phyloP scores from a whole-genome alignment of 768 basidiomycete genomes.

The Coprinopsis marcescibilis region DNA sequence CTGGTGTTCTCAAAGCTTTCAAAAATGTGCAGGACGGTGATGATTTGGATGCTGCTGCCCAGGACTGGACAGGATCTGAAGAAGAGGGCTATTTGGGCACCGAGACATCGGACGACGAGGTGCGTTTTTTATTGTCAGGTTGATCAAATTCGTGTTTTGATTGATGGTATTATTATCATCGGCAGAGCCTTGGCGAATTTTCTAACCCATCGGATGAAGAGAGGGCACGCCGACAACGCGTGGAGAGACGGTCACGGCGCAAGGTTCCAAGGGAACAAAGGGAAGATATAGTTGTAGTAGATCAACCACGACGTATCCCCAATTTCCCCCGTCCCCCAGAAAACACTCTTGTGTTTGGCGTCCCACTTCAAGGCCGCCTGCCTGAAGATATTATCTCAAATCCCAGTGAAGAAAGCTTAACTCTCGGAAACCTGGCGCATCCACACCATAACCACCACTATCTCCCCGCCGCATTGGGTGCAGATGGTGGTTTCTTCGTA shows the following conservation, averaged over 20 bases:
- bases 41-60: conserved; percentile 52
- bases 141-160: neutral
- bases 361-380: conserved; percentile 31
- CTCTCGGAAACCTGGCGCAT: conserved; percentile 10
- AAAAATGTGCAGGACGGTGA: too few relatives aligned
- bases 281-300: conserved; percentile 22
- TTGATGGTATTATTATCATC: conserved; percentile 5
- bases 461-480: conserved; percentile 8
- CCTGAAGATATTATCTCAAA: conserved; percentile 74
- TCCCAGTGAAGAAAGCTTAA: conserved; percentile 72
- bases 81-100: conserved; percentile 42
- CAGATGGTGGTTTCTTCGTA: conserved; percentile 4
- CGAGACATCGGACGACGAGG: conserved; percentile 59
- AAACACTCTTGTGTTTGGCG: conserved; percentile 37
- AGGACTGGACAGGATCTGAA: conserved; percentile 83
- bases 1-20: conserved; percentile 18
- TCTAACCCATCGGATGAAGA: conserved; percentile 92
- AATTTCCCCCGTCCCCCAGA: conserved; percentile 77
- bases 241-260: conserved; percentile 57
- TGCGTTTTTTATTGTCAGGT: conserved; percentile 26
- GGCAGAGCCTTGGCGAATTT: conserved; percentile 80
- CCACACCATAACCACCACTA: conserved; percentile 2
- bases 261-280: conserved; percentile 36
- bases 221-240: conserved; percentile 61
- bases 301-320: conserved; percentile 67